Evolutionary conservation across 768 basidiomycete genomes (phyloP).

Genomic region (Fibroporia radiculosa): DNA sequence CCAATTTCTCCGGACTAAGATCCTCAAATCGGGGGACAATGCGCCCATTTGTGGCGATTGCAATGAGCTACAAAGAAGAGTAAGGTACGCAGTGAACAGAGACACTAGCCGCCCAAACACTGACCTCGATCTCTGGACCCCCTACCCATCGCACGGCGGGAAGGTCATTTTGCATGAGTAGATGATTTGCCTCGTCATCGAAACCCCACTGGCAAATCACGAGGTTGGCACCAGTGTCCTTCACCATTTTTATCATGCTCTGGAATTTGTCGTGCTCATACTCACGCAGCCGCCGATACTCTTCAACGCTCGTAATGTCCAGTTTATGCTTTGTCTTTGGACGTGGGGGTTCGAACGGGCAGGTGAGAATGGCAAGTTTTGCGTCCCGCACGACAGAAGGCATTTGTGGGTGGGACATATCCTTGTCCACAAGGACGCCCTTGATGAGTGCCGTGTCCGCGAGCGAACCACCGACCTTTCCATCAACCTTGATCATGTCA

Average conservation of each 20-base stretch:
- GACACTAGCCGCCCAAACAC: constrained; percentile 8
- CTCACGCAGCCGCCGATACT: constrained; percentile 88
- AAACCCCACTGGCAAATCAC: constrained; percentile 99
- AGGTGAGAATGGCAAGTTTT: constrained; percentile 92
- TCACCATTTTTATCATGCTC: constrained; percentile 95
- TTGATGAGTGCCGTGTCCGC: constrained; percentile 93
- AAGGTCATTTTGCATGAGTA: constrained; percentile 95
- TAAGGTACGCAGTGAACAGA: background rate
- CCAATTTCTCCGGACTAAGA: constrained; percentile 83
- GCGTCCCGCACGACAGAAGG: constrained; percentile 83
- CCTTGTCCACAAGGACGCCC: constrained; percentile 98
- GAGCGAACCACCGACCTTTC: constrained; percentile 95
- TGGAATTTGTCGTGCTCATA: constrained; percentile 96
- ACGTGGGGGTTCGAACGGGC: constrained; percentile 97
- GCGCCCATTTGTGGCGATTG: constrained; percentile 95
- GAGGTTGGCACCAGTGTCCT: constrained; percentile 94
- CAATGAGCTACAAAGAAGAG: constrained; percentile 80
- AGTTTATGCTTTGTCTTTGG: constrained; percentile 99
- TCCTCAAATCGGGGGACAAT: constrained; percentile 99
- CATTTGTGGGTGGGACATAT: constrained; percentile 99
- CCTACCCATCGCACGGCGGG: constrained; percentile 99
- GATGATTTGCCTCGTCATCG: constrained; percentile 97
- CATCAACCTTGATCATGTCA: constrained; percentile 98
- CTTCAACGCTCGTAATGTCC: constrained; percentile 93
- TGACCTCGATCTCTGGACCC: constrained; percentile 96